Conservation (phyloP, 768 basidiomycete species). For the Mycena epipterygia region DNA sequence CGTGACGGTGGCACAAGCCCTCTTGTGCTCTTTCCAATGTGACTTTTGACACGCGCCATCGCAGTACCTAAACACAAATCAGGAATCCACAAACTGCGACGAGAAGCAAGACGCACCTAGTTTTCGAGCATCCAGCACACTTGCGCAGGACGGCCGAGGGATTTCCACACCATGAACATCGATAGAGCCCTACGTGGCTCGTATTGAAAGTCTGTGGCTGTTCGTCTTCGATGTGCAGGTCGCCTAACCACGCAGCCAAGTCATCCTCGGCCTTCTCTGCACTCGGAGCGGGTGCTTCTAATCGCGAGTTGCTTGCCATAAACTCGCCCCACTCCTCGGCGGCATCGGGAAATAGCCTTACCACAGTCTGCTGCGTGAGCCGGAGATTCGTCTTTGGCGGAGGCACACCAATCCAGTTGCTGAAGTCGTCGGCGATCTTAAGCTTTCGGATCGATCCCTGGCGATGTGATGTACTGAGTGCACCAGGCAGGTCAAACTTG, state of each 20-base stretch:
- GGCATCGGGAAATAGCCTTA: constrained; percentile 59
- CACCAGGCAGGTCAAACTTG: background rate
- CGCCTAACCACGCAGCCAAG: constrained; percentile 69
- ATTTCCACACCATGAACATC: constrained; percentile 76
- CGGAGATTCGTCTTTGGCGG: constrained; percentile 67
- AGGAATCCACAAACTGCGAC: background rate
- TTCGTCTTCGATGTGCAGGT: constrained; percentile 53
- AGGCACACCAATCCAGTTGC: constrained; percentile 57
- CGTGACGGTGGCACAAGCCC: constrained; percentile 3
- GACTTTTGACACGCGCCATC: constrained; percentile 51
- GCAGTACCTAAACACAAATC: constrained; percentile 49
- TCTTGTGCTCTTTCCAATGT: constrained; percentile 52
- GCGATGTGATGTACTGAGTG: background rate
- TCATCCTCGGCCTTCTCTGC: constrained; percentile 66
- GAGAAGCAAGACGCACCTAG: constrained; percentile 47
- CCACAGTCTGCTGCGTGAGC: constrained; percentile 65
- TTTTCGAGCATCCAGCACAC: constrained; percentile 59
- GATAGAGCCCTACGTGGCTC: constrained; percentile 65
- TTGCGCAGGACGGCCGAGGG: constrained; percentile 70
- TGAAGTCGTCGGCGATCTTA: constrained; percentile 67
- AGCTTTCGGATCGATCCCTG: constrained; percentile 58
- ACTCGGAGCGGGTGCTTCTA: constrained; percentile 44
- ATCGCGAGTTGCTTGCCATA: constrained; percentile 50
- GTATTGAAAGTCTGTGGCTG: constrained; percentile 40
- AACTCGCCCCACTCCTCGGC: constrained; percentile 61